Conservation (phyloP, 2,329 filamentous ascomycete genomes). For the Stagonosporopsis vannaccii region DNA sequence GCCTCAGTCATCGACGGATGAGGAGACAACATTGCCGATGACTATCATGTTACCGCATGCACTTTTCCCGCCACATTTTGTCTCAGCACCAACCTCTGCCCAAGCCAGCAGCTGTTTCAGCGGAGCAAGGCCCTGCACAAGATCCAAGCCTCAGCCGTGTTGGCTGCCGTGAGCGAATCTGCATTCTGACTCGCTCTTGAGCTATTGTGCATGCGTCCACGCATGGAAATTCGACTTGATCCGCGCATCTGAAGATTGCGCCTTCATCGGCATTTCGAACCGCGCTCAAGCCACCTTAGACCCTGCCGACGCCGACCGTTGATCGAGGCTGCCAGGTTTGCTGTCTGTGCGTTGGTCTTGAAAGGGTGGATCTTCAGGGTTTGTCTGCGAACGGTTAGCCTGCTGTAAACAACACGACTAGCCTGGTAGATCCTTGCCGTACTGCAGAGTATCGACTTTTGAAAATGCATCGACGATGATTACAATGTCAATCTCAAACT, state of each 20-base stretch:
- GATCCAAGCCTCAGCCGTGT: slow-evolving; percentile 5
- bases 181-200: not conserved
- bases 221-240: not conserved
- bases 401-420: not conserved
- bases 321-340: not conserved
- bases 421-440: slow-evolving; percentile 1
- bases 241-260: slow-evolving; percentile 9
- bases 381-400: not conserved
- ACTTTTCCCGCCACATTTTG: not conserved
- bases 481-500: slow-evolving; percentile 1
- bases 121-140: slow-evolving; percentile 5
- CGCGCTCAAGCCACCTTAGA: slow-evolving; percentile 13
- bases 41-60: not conserved
- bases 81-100: not conserved
- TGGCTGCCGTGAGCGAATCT: not conserved
- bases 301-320: slow-evolving; percentile 14
- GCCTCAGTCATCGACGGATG: slow-evolving; percentile 1
- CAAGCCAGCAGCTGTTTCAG: slow-evolving; percentile 5
- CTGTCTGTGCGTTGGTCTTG: not conserved
- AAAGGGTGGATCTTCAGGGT: not conserved
- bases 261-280: slow-evolving; percentile 13
- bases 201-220: not conserved
- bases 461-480: slow-evolving; percentile 3
- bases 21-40: not conserved
- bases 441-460: slow-evolving; percentile 5